Evolutionary conservation across 108 stramenopile species (phyloP), one percentile per base, ranked within the genome.

Genomic region (Fistulifera pelliculosa): DNA sequence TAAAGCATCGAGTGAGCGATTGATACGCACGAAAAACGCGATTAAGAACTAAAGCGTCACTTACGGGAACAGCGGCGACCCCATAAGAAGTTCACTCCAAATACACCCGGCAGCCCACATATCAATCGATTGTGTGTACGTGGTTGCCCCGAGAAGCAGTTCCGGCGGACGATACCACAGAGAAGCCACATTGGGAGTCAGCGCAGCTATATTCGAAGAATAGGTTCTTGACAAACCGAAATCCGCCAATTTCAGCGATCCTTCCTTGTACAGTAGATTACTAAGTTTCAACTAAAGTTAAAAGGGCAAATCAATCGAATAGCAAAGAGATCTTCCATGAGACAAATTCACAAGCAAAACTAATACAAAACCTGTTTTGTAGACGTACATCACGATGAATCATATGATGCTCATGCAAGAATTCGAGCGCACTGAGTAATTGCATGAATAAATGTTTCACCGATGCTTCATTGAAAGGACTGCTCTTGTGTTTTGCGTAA

Each of bases 101-200:
- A 90, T 70, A 66, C 93, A 94, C 0, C 95, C 95, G 0, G 74
- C 69, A 10, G 75, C 75, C 87, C 90, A 96, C 28, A 74, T 65
- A 61, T 96, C 95, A 38, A 94, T 73, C 6, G 78, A 76, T 12
- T 54, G 47, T 15, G 71, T 70, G 54, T 96, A 96, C 40, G 42
- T 41, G 2, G 61, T 49, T 5, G 48, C 4, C 5, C 47, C 0
- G 38, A 94, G 64, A 27, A 96, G 59, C 2, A 96, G 70, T 50
- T 96, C 95, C 6, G 93, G 93, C 0, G 91, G 76, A 19, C 95
- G 85, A 56, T 96, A 96, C 95, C 95, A 96, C 14, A 94, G 56
- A 21, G 77, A 83, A 14, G 90, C 93, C 19, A 96, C 95, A 50
- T 91, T 83, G 35, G 86, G 89, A 12, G 95, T 96, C 24, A 94